These are phyloP conservation scores for Didymella glomerata DNA, from an alignment of 2,329 filamentous ascomycete genomes.

Conservation along the genomic window DNA sequence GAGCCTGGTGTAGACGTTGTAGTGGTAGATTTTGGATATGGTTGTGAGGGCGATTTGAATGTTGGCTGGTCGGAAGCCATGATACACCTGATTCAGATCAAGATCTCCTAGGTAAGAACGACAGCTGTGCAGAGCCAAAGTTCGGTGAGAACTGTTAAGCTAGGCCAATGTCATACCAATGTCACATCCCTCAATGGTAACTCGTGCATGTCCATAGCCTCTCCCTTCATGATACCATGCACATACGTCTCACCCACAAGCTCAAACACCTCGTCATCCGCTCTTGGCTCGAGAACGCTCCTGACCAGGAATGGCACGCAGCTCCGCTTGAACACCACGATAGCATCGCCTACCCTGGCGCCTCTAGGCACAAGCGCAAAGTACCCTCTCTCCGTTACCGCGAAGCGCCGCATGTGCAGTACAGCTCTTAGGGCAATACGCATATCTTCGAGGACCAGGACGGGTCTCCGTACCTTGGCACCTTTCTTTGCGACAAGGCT, in stretches of 20 bases:
- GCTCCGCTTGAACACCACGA: neutral
- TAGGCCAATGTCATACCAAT: neutral
- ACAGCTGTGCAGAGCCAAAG: no score
- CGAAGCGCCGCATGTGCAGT: conserved; percentile 34
- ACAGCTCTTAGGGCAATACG: conserved; percentile 26
- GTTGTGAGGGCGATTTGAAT: neutral
- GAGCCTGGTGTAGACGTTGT: neutral
- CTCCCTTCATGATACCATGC: conserved; percentile 36
- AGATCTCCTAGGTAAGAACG: neutral
- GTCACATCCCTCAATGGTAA: conserved; percentile 13
- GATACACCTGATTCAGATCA: neutral
- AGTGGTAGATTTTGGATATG: neutral
- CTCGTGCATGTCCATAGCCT: conserved; percentile 24
- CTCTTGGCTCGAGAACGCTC: neutral
- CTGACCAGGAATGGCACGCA: neutral
- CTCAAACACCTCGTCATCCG: conserved; percentile 9
- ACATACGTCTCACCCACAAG: conserved; percentile 37
- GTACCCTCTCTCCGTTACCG: conserved; percentile 30
- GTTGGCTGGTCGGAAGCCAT: neutral
- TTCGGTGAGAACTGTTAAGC: no score
- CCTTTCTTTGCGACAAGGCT: neutral
- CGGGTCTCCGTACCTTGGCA: neutral
- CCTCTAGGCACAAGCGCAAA: conserved; percentile 37
- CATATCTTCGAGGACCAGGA: conserved; percentile 28
- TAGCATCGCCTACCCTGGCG: conserved; percentile 19